Conservation (phyloP, 208 protist species). For the Crithidia acanthocephali region DNA sequence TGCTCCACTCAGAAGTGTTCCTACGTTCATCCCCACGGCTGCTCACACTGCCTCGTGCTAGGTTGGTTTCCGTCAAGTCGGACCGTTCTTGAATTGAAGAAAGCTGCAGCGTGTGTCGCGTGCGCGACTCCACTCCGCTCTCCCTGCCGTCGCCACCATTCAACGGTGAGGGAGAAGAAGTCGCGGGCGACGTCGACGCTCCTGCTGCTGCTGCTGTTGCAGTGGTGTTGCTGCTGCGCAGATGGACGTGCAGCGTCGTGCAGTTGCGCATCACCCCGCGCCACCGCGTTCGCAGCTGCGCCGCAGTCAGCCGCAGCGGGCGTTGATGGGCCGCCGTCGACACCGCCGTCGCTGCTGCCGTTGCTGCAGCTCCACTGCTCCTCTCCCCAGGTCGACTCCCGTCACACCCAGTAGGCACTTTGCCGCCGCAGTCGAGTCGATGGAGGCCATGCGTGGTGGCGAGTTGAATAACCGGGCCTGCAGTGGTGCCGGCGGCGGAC, state of each 20-base stretch:
- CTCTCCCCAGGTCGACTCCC: background rate
- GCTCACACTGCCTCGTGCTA: too few relatives aligned
- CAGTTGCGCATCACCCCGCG: slow-evolving; percentile 28
- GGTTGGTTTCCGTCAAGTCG: too few relatives aligned
- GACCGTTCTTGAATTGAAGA: too few relatives aligned
- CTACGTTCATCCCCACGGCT: background rate
- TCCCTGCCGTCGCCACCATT: background rate
- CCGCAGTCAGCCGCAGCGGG: slow-evolving; percentile 11
- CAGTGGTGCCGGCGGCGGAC: slow-evolving; percentile 22
- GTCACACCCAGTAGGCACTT: too few relatives aligned
- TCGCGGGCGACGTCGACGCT: background rate
- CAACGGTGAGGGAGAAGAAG: background rate
- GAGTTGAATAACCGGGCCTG: slow-evolving; percentile 17
- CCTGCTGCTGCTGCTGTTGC: background rate
- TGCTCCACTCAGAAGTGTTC: background rate
- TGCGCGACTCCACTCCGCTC: background rate
- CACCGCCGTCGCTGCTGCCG: background rate
- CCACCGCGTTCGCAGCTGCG: slow-evolving; percentile 33
- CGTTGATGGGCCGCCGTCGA: background rate
- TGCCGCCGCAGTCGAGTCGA: background rate
- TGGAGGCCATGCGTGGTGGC: background rate
- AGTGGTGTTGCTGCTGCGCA: background rate
- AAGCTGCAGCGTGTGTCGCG: background rate
- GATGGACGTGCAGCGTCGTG: slow-evolving; percentile 3
- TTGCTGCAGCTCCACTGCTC: background rate